Evolutionary conservation across 2,329 filamentous ascomycete genomes (phyloP).

Genomic region (Fusarium liriodendri): DNA sequence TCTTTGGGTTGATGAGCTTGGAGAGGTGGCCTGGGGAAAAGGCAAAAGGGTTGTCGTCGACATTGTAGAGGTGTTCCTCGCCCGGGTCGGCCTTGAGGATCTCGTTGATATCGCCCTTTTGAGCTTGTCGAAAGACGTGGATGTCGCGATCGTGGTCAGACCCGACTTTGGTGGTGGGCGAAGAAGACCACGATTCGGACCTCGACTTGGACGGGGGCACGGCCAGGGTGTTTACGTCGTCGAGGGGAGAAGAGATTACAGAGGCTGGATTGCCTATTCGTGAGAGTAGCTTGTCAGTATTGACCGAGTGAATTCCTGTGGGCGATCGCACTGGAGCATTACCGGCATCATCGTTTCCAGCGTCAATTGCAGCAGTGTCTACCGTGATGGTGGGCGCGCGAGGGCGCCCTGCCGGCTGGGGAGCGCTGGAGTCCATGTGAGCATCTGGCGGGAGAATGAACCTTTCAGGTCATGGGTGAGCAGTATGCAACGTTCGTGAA

Average conservation of each 20-base stretch:
- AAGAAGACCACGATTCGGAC: constrained; percentile 31
- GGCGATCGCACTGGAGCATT: constrained; percentile 35
- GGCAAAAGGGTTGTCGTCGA: constrained; percentile 83
- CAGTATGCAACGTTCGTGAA: neutral
- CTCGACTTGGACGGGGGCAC: constrained; percentile 25
- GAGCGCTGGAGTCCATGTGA: constrained; percentile 26
- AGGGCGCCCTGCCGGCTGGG: constrained; percentile 15
- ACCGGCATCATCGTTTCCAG: constrained; percentile 29
- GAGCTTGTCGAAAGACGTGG: constrained; percentile 13
- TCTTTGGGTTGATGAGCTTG: constrained; percentile 89
- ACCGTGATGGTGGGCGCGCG: constrained; percentile 37
- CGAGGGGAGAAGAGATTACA: constrained; percentile 26
- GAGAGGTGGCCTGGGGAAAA: constrained; percentile 83
- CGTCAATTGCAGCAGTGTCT: constrained; percentile 33
- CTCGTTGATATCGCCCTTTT: constrained; percentile 32
- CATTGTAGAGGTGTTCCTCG: constrained; percentile 76
- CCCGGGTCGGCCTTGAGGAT: constrained; percentile 76
- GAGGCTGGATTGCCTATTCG: constrained; percentile 16
- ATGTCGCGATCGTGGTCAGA: constrained; percentile 34
- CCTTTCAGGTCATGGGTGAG: neutral
- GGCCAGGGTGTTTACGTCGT: constrained; percentile 31
- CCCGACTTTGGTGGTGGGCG: constrained; percentile 32
- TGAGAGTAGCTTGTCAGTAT: neutral
- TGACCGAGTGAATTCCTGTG: neutral
- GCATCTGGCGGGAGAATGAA: neutral